Base-by-base conservation (phyloP, 768 basidiomycete species). In the Amanita polypyramis region DNA sequence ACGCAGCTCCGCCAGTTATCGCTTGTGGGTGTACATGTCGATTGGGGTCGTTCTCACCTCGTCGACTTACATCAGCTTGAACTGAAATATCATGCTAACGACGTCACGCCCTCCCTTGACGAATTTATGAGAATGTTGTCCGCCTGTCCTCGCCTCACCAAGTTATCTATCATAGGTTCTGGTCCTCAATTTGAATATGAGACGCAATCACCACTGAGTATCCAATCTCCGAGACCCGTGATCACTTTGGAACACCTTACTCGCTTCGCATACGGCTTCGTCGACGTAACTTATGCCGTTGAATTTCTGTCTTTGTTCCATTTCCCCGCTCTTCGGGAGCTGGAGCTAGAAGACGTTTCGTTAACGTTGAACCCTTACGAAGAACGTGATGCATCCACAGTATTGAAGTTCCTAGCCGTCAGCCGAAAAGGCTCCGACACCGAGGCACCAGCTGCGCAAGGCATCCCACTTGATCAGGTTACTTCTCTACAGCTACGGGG, bases 1-100 rank as follows among this genome's bases (percentile, higher is more conserved):
- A 49, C 58, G 11, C 52, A 53, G 17, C 62, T 82, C 17, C 64
- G 63, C 3, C 56, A 65, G 12, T 62, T 81, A 5, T 64, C 69
- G 1, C 62, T 82, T 5, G 68, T 72, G 2, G 80, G 80, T 0
- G 78, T 79, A 14, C 80, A 81, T 53, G 58, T 80, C 43, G 69
- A 78, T 45, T 82, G 80, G 79, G 38, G 60, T 1, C 54, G 46
- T 9, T 67, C 68, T 5, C 55, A 65, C 9, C 60, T 80, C 43
- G 56, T 54, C 5, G 66, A 69, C 49, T 69, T 82, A 12, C 62
- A 63, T 15, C 64, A 61, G 21, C 62, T 81, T 30, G 73, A 77
- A 52, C 62, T 81, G 55, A 76, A 70, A 52, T 82, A 76, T 53
- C 76, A 78, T 14, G 70, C 80, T 1, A 64, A 56, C 33, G 73